A percentile compares a stretch with the other conserved stretches of the same genome.
These are phyloP conservation scores for Plasmodium yoelii DNA, from an alignment of 169 alveolate species.

Conservation along the genomic window DNA sequence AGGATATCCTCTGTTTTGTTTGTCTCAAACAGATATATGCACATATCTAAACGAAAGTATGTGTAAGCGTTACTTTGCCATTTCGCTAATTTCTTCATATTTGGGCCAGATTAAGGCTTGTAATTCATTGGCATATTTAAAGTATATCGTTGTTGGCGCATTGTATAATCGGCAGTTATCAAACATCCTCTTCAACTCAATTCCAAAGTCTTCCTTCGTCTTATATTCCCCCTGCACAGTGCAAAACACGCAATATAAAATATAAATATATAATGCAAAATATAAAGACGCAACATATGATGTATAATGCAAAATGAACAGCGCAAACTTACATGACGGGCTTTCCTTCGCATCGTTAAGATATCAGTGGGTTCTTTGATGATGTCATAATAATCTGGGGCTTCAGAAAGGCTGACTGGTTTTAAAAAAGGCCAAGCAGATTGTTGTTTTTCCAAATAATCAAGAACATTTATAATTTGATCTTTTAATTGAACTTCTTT, in stretches of 20 bases:
- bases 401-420: constrained; percentile 96
- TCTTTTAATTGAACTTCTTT: constrained; percentile 84
- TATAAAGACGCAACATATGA: too few relatives aligned
- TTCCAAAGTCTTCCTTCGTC: constrained; percentile 91
- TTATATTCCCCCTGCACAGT: constrained; percentile 91
- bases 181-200: constrained; percentile 95
- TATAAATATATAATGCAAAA: background rate
- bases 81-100: constrained; percentile 82
- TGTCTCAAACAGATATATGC: background rate
- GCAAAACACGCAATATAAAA: background rate
- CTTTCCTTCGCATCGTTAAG: constrained; percentile 92
- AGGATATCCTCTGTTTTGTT: too few relatives aligned
- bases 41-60: background rate
- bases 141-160: constrained; percentile 95
- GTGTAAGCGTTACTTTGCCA: constrained; percentile 10
- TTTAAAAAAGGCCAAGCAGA: constrained; percentile 95
- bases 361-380: constrained; percentile 97
- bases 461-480: constrained; percentile 87
- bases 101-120: constrained; percentile 94
- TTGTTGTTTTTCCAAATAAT: constrained; percentile 87
- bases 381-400: constrained; percentile 97
- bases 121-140: constrained; percentile 96
- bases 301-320: background rate
- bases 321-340: constrained; percentile 78
- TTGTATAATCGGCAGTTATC: constrained; percentile 96